Evolutionary conservation across 2,329 filamentous ascomycete genomes (phyloP).

Genomic region (Calonectria hawksworthii): DNA sequence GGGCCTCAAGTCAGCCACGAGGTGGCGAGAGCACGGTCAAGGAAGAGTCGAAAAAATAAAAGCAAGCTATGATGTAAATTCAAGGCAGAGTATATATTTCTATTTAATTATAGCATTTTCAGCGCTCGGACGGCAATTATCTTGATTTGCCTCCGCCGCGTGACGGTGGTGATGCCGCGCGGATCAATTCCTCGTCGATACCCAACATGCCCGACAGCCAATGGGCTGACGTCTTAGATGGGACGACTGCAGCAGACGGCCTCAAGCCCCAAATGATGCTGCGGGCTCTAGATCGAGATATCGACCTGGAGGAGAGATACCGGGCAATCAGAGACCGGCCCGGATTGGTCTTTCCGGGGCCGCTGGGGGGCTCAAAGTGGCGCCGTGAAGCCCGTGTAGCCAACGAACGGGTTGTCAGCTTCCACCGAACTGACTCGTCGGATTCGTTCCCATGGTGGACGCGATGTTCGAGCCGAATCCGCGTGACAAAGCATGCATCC

Average conservation of each 20-base stretch:
- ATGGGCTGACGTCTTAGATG: neutral
- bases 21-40: neutral
- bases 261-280: neutral
- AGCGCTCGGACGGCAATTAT: neutral
- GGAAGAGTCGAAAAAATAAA: neutral
- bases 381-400: neutral
- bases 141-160: neutral
- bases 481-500: neutral
- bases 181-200: neutral
- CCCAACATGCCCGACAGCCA: constrained; percentile 3
- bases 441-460: neutral
- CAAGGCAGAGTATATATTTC: neutral
- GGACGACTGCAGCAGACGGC: constrained; percentile 9
- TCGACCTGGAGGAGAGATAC: neutral
- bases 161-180: neutral
- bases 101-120: neutral
- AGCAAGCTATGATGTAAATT: neutral
- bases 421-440: constrained; percentile 1
- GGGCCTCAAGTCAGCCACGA: neutral
- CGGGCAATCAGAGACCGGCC: neutral
- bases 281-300: constrained; percentile 1
- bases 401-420: neutral
- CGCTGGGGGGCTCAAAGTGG: neutral
- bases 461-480: neutral
- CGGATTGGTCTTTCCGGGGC: neutral